A percentile compares a stretch with the other conserved stretches of the same genome.
Conservation (phyloP, 495 filamentous ascomycete genomes). For the Trichoderma reesei region DNA sequence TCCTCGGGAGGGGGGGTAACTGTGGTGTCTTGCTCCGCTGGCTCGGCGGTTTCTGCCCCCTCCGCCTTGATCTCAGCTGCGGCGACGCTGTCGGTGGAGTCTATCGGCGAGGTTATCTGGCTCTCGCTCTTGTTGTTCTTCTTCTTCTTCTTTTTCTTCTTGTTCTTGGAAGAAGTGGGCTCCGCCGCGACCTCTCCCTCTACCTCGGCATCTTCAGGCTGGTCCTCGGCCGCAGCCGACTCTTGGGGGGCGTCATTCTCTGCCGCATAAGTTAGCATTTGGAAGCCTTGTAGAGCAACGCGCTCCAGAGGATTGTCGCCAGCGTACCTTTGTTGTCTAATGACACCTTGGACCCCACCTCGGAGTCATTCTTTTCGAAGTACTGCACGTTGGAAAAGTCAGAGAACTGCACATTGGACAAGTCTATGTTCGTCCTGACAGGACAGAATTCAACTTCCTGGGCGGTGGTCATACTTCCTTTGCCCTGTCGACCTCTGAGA, state of each 20-base stretch:
- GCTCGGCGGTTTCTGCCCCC: slow-evolving; percentile 9
- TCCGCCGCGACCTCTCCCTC: slow-evolving; percentile 10
- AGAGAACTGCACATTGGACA: slow-evolving; percentile 30
- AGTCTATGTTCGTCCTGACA: slow-evolving; percentile 23
- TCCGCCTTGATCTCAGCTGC: slow-evolving; percentile 6
- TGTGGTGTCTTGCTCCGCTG: slow-evolving; percentile 9
- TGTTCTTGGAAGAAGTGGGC: slow-evolving; percentile 9
- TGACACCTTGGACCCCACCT: slow-evolving; percentile 20
- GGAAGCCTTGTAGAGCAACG: slow-evolving; percentile 11
- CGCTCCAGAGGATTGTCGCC: slow-evolving; percentile 8
- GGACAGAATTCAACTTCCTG: slow-evolving; percentile 30
- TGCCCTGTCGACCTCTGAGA: slow-evolving; percentile 15
- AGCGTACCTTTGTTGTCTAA: slow-evolving; percentile 18
- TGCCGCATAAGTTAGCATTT: slow-evolving; percentile 15
- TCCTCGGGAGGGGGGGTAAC: slow-evolving; percentile 4
- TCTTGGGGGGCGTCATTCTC: slow-evolving; percentile 11
- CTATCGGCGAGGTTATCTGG: not conserved
- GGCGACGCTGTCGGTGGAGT: not conserved
- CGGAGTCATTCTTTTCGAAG: slow-evolving; percentile 23
- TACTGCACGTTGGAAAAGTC: slow-evolving; percentile 31
- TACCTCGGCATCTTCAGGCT: slow-evolving; percentile 4
- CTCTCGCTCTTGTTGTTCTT: slow-evolving; percentile 11
- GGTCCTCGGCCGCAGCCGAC: slow-evolving; percentile 13
- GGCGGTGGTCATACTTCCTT: slow-evolving; percentile 25
- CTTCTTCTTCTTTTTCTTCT: slow-evolving; percentile 13